Evolutionary conservation across 2,329 filamentous ascomycete genomes (phyloP), one percentile per base, ranked within the genome.

Genomic region (Lachnellula occidentalis): DNA sequence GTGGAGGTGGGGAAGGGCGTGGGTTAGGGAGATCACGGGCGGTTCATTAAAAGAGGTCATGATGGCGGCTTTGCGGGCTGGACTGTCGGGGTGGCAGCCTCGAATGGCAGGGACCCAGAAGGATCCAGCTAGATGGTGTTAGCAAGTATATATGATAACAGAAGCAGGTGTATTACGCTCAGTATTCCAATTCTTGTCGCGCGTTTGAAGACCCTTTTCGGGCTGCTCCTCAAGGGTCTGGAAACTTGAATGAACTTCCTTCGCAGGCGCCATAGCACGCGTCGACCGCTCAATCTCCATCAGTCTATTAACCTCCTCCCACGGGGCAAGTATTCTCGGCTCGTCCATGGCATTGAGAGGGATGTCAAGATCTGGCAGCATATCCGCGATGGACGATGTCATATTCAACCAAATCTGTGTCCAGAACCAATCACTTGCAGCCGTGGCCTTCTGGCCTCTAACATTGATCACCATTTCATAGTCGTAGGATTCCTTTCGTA

Each of bases 291-390:
- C 81, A 49, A 72, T 69, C 12, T 70, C 68, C 15, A 83, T 72
- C 51, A 79, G 70, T 17, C 71, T 69, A 21, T 76, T 70, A 39
- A 85, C 74, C 9, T 64, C 73, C 46, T 84, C 77, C 71, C 76
- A 81, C 7, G 79, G 75, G 2, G 81, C 78, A 31, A 85, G 68
- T 19, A 87, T 69, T n/a, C 83, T 74, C 12, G 82, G 76, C 66
- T 86, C 81, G 65, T 86, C 82, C 73, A 83, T 77, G 50, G 77
- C 74, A 64, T 86, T 86, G 69, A 85, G 78, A 9, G 81, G 77
- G 71, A 86, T 83, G 64, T 86, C 82, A 64, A 86, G 77, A 60
- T 86, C 82, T 2, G 83, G 83, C 24, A 86, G 66, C 50, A 76
- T 70, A 19, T 73, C 63, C 39, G 77, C 76, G 34, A 82, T 77